Evolutionary conservation across 805 yeast genomes (phyloP).

Genomic region (Myxozyma udenii): DNA sequence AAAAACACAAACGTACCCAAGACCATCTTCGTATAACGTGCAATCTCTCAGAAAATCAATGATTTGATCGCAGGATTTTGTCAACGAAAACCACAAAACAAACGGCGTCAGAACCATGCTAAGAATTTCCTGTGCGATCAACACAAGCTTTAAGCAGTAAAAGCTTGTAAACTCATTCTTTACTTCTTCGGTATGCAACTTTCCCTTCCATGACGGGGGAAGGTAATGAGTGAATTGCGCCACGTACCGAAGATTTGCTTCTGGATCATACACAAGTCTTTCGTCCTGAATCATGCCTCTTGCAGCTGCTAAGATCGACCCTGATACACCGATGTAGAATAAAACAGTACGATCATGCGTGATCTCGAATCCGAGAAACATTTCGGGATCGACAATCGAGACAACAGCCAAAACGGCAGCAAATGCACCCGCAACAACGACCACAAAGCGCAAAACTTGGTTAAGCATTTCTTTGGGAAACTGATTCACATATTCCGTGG

Average conservation of each 20-base stretch:
- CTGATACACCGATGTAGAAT: constrained; percentile 84
- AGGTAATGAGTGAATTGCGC: constrained; percentile 86
- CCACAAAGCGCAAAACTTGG: constrained; percentile 49
- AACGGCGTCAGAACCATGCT: constrained; percentile 85
- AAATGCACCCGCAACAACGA: constrained; percentile 82
- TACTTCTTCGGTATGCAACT: constrained; percentile 76
- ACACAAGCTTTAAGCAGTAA: constrained; percentile 68
- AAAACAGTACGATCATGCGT: constrained; percentile 75
- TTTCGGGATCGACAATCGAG: constrained; percentile 81
- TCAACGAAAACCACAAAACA: constrained; percentile 79
- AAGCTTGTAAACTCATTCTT: constrained; percentile 76
- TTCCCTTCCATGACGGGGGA: constrained; percentile 83
- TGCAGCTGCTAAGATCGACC: constrained; percentile 82
- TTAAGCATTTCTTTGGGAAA: constrained; percentile 79
- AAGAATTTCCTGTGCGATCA: constrained; percentile 72
- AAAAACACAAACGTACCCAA: constrained; percentile 90
- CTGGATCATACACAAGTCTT: constrained; percentile 84
- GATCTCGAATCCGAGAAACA: constrained; percentile 83
- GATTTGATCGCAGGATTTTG: constrained; percentile 67
- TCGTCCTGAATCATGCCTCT: constrained; percentile 66
- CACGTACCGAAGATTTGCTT: constrained; percentile 72
- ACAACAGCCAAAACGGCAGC: constrained; percentile 81
- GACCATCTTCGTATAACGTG: constrained; percentile 86
- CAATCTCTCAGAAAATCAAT: constrained; percentile 89
- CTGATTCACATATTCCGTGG: constrained; percentile 79